Base-by-base conservation (phyloP, 345 rosid genomes). In the Stellera chamaejasme region DNA sequence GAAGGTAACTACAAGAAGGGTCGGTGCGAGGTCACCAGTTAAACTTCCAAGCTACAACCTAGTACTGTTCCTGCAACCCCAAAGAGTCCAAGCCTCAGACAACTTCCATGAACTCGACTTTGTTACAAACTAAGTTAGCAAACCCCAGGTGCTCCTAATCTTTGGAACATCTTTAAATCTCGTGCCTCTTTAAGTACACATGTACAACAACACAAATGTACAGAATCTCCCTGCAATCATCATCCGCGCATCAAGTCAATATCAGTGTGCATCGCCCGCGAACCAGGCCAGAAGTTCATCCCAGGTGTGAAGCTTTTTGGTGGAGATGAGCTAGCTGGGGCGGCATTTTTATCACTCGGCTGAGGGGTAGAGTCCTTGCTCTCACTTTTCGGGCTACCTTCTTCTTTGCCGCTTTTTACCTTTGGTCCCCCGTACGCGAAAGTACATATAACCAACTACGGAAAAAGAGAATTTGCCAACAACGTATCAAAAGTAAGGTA, bases 361-460 rank as follows among this genome's bases (percentile, higher is more conserved):
- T 52, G 77, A 13, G 77, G 56, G 28, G 71, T 56, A 42, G 77
- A 45, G 13, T 77, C 72, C 72, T 70, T 69, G 6, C 46, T 59
- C 56, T 74, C 87, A 45, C 62, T 66, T 58, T 65, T 75, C 4
- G 85, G 72, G n/a, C 73, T 62, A 50, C 72, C 74, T 11, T 70
- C 49, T 59, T 72, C 76, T 67, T 73, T 89, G 39, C 77, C 1
- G 74, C 77, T 72, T 71, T 80, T 82, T 51, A 63, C 45, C 77
- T 80, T 91, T 41, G 86, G 55, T 67, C 76, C 71, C 13, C 86
- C 95, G 41, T 87, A 76, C 13, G 84, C 81, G 69, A 93, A 93
- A 71, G 92, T 93, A 82, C 96, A 93, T 11, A 79, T 78, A 59
- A 89, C 96, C 73, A 93, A 90, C 97, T 93, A 84, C 72, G 60